phyloP scores from a whole-genome alignment of 495 filamentous ascomycete species.

The Penicillium riverlandense region DNA sequence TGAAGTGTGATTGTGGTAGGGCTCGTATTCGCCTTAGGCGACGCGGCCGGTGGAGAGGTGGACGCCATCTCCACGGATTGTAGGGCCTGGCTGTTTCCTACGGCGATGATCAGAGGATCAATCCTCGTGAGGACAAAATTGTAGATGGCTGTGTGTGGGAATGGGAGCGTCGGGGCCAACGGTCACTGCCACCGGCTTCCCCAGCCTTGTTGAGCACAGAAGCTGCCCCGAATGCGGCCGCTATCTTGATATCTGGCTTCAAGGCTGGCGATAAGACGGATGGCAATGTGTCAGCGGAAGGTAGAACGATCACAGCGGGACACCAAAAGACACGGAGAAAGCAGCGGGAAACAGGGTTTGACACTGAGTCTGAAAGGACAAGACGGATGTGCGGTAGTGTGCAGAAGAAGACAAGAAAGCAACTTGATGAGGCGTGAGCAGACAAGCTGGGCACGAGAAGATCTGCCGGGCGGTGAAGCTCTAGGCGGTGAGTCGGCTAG shows the following conservation, averaged over 20 bases:
- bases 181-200: too few species aligned
- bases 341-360: too few species aligned
- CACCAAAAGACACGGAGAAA: too few species aligned
- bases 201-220: too few species aligned
- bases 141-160: too few species aligned
- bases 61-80: not conserved
- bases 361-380: not conserved
- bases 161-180: too few species aligned
- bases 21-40: not conserved
- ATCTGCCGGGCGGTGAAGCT: slow-evolving; percentile 22
- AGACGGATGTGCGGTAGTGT: not conserved
- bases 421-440: not conserved
- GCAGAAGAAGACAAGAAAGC: not conserved
- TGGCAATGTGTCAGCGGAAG: too few species aligned
- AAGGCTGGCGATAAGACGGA: not conserved
- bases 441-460: not conserved
- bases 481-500: slow-evolving; percentile 7
- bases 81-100: not conserved
- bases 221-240: too few species aligned
- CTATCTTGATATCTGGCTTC: slow-evolving; percentile 7
- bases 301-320: too few species aligned
- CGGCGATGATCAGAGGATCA: not conserved
- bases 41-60: not conserved
- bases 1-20: slow-evolving; percentile 45
- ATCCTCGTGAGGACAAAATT: too few species aligned